Evolutionary conservation across 257 asterid genomes (phyloP).

Genomic region (Nemophila menziesii): DNA sequence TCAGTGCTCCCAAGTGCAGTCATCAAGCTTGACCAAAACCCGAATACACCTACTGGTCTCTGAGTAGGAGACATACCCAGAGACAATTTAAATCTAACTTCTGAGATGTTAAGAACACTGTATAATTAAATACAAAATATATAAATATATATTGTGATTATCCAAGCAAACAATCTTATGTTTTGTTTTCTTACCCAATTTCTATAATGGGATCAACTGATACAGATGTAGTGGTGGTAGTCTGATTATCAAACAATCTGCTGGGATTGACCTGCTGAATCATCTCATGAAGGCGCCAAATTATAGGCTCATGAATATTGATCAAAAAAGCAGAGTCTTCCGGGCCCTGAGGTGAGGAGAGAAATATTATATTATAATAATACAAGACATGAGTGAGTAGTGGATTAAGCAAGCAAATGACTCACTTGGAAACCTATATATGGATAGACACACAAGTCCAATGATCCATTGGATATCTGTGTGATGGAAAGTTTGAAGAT

Average conservation of each 20-base stretch:
- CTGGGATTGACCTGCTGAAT: constrained; percentile 65
- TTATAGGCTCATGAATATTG: constrained; percentile 90
- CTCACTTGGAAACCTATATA: constrained; percentile 91
- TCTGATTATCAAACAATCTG: constrained; percentile 45
- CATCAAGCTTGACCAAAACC: constrained; percentile 99
- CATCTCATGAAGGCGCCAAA: constrained; percentile 96
- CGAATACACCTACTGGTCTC: constrained; percentile 99
- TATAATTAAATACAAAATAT: constrained; percentile 9
- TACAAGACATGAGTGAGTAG: constrained; percentile 5
- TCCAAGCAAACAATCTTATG: constrained; percentile 9
- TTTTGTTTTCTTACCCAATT: constrained; percentile 55
- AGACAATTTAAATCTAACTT: constrained; percentile 84
- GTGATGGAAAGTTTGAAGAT: constrained; percentile 84
- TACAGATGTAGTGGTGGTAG: constrained; percentile 85
- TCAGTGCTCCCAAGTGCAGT: constrained; percentile 98
- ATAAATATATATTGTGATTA: constrained; percentile 1
- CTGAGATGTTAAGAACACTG: constrained; percentile 91
- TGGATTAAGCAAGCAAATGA: constrained; percentile 10
- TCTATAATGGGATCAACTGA: constrained; percentile 95
- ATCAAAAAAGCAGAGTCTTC: constrained; percentile 86
- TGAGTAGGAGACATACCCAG: constrained; percentile 99
- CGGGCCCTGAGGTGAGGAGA: constrained; percentile 61
- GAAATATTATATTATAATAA: constrained; percentile 4
- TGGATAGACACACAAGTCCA: constrained; percentile 83
- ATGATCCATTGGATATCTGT: constrained; percentile 87